Evolutionary conservation across 768 basidiomycete species (phyloP).

Genomic region (Hemileccinum rubropunctum): DNA sequence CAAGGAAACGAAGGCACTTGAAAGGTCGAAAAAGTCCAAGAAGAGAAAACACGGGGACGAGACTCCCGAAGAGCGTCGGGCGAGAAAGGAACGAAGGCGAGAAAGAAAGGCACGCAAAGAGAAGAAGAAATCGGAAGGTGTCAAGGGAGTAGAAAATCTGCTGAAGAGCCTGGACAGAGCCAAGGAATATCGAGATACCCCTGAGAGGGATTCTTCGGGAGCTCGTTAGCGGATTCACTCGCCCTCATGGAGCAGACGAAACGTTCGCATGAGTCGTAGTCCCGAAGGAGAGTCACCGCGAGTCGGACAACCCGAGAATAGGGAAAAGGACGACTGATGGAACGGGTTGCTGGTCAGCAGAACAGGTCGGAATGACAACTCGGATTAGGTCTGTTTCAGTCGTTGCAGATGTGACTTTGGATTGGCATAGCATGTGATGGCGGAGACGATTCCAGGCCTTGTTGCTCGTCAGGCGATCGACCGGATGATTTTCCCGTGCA

Average conservation of each 20-base stretch:
- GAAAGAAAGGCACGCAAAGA: conserved; percentile 60
- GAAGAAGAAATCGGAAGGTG: conserved; percentile 52
- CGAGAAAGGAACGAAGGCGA: conserved; percentile 70
- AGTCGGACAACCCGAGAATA: neutral
- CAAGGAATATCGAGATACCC: conserved; percentile 3
- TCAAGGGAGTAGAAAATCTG: conserved; percentile 67
- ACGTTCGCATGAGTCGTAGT: conserved; percentile 14
- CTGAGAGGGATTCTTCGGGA: conserved; percentile 13
- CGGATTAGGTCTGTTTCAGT: neutral
- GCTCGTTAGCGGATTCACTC: conserved; percentile 16
- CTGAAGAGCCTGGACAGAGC: conserved; percentile 41
- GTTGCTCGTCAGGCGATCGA: neutral
- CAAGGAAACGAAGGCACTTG: conserved; percentile 63
- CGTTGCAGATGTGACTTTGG: neutral
- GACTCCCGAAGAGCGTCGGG: conserved; percentile 74
- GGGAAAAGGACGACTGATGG: conserved; percentile 2
- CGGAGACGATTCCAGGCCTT: neutral
- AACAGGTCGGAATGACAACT: too few relatives aligned
- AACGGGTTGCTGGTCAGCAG: too few relatives aligned
- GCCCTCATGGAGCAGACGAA: conserved; percentile 9
- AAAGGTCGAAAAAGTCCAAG: conserved; percentile 57
- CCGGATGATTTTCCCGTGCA: neutral
- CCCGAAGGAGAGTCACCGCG: conserved; percentile 15
- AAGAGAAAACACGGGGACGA: conserved; percentile 73
- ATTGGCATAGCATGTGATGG: neutral